Evolutionary conservation across 768 basidiomycete genomes (phyloP), one percentile per base, ranked within the genome.

Genomic region (Russula foetens): DNA sequence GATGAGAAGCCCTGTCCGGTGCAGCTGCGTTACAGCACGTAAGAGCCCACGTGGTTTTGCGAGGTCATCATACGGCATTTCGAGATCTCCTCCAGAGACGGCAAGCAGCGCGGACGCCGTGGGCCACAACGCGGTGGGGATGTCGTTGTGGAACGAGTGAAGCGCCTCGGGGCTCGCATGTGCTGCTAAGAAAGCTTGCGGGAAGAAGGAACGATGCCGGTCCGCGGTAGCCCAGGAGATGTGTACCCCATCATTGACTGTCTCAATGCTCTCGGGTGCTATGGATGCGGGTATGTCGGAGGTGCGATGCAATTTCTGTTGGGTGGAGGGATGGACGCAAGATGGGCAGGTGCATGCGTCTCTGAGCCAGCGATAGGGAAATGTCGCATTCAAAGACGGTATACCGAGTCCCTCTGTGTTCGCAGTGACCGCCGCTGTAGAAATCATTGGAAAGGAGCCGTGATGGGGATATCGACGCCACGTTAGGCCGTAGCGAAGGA

Each of bases 301-400:
- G 2, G 87, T 82, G 52, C 81, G 75, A 67, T 84, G 84, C 0
- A 92, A 75, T 67, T 90, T 90, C 71, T 98, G 95, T 3, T 72
- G 75, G 0, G 87, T 92, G 4, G 84, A 81, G 0, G 90, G 85
- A 66, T 97, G 90, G 9, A 95, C 71, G 64, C 88, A 94, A 2
- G 74, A 67, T 0, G 82, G 73, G 44, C 88, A 92, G 59, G 81
- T 83, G 66, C 93, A 97, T 0, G 88, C 81, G 68, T 98, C 94
- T 24, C 93, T 84, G 11, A 98, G 80, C 85, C 91, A 94, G 56
- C 83, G 72, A 67, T 81, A 85, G 0, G 88, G 80, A 65, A 90
- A 84, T 11, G 72, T 69, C 28, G 76, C 66, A 21, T 75, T 73
- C 12, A 84, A 70, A 0, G 75, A 48, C 6, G 59, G 51, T n/a